phyloP scores from a whole-genome alignment of 2,329 filamentous ascomycete genomes.

The Fusarium hostae region DNA sequence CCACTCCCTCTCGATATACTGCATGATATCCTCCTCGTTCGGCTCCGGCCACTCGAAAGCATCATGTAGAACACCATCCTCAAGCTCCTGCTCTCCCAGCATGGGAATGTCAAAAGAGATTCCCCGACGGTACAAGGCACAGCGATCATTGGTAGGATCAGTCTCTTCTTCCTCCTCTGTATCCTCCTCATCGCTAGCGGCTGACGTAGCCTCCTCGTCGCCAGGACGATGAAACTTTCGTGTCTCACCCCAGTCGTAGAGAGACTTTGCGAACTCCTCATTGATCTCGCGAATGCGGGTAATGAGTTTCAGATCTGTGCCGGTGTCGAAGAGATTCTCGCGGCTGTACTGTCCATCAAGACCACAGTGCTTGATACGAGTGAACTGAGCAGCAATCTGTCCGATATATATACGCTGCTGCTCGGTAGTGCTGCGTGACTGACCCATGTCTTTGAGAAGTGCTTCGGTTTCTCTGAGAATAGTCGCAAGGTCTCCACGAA shows the following conservation, averaged over 20 bases:
- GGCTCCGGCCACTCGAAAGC: slow-evolving; percentile 31
- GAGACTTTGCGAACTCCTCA: slow-evolving; percentile 47
- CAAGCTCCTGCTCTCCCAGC: slow-evolving; percentile 20
- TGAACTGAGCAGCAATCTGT: slow-evolving; percentile 48
- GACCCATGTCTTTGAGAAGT: slow-evolving; percentile 47
- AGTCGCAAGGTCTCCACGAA: slow-evolving; percentile 46
- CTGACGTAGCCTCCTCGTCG: neutral
- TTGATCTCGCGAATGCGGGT: slow-evolving; percentile 53
- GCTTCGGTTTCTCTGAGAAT: slow-evolving; percentile 19
- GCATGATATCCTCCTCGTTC: slow-evolving; percentile 50
- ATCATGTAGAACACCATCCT: slow-evolving; percentile 44
- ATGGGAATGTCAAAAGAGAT: slow-evolving; percentile 17
- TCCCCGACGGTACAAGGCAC: slow-evolving; percentile 28
- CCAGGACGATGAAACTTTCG: neutral
- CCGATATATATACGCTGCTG: slow-evolving; percentile 52
- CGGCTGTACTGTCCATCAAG: slow-evolving; percentile 51
- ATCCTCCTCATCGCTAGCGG: too few species aligned
- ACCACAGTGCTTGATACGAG: slow-evolving; percentile 42
- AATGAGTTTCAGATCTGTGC: slow-evolving; percentile 48
- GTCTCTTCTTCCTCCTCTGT: too few species aligned
- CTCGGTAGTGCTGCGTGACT: slow-evolving; percentile 40
- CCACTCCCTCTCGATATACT: slow-evolving; percentile 52
- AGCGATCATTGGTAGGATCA: neutral
- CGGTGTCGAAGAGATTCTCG: neutral
- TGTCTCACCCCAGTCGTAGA: slow-evolving; percentile 43